Conservation (phyloP, 148 eudicot species). For the Nyssa sinensis region DNA sequence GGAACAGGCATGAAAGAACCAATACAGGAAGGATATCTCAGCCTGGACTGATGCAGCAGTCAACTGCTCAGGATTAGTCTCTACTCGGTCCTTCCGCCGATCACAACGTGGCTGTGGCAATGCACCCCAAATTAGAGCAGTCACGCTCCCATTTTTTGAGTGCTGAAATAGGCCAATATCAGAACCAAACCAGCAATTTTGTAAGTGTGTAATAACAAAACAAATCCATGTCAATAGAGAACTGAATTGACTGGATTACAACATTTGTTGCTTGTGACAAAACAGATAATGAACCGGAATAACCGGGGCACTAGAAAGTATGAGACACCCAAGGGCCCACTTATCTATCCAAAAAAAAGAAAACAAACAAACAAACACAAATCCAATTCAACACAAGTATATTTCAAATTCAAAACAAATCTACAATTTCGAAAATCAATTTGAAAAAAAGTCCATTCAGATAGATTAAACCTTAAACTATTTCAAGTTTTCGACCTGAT, state of each 20-base stretch:
- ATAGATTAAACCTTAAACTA: too few relatives aligned
- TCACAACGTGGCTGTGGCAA: constrained; percentile 94
- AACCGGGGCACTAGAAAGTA: neutral
- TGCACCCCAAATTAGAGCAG: constrained; percentile 98
- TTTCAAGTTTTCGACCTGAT: too few relatives aligned
- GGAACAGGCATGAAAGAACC: constrained; percentile 1
- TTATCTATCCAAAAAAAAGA: neutral
- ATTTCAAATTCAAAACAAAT: neutral
- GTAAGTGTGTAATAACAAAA: neutral
- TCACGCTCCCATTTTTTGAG: constrained; percentile 60
- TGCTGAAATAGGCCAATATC: constrained; percentile 38
- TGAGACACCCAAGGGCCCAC: neutral
- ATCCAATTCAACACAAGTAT: neutral
- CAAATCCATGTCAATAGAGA: neutral
- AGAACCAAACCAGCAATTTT: constrained; percentile 8
- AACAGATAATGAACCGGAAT: neutral
- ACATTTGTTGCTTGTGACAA: neutral
- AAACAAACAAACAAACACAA: neutral
- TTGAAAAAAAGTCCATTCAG: too few relatives aligned
- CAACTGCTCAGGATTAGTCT: constrained; percentile 97
- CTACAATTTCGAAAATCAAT: neutral
- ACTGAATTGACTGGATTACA: neutral
- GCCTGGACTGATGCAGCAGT: constrained; percentile 96
- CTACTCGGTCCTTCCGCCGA: constrained; percentile 91
- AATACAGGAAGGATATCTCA: constrained; percentile 82